Evolutionary conservation across 2,329 filamentous ascomycete species (phyloP).

Genomic region (Emmonsiellopsis sp.): DNA sequence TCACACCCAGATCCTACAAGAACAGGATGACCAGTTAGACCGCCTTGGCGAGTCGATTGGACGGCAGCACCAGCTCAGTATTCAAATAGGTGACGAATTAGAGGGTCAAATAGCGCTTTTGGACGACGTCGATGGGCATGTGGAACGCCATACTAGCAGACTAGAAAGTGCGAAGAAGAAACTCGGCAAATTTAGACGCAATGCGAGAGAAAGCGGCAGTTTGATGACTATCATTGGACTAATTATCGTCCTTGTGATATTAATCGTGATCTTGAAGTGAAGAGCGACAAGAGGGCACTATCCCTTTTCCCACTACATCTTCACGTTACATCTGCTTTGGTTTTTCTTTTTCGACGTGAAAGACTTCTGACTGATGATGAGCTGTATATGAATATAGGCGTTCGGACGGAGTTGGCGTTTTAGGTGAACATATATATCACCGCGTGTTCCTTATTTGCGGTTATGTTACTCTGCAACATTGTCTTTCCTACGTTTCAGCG

Average conservation of each 20-base stretch:
- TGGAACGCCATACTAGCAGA: slow-evolving; percentile 69
- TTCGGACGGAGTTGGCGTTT: background rate
- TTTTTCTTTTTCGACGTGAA: background rate
- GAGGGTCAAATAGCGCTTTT: slow-evolving; percentile 82
- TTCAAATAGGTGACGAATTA: slow-evolving; percentile 93
- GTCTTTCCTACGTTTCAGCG: too few species aligned
- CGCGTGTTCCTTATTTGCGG: background rate
- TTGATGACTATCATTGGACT: slow-evolving; percentile 71
- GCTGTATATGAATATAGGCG: background rate
- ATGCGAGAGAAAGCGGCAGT: slow-evolving; percentile 78
- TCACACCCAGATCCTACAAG: slow-evolving; percentile 68
- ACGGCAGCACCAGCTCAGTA: slow-evolving; percentile 81
- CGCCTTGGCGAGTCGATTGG: slow-evolving; percentile 74
- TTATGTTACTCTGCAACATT: background rate
- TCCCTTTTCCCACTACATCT: background rate
- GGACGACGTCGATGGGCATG: slow-evolving; percentile 75
- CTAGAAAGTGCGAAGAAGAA: slow-evolving; percentile 65
- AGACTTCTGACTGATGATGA: slow-evolving; percentile 4
- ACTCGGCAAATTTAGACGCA: slow-evolving; percentile 61
- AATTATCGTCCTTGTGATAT: slow-evolving; percentile 69
- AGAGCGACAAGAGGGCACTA: background rate
- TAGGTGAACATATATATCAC: background rate
- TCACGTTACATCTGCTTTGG: slow-evolving; percentile 1
- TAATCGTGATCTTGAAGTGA: slow-evolving; percentile 75
- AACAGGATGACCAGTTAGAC: slow-evolving; percentile 93